phyloP scores from a whole-genome alignment of 768 basidiomycete genomes.

The Pleurotus ostreatus region DNA sequence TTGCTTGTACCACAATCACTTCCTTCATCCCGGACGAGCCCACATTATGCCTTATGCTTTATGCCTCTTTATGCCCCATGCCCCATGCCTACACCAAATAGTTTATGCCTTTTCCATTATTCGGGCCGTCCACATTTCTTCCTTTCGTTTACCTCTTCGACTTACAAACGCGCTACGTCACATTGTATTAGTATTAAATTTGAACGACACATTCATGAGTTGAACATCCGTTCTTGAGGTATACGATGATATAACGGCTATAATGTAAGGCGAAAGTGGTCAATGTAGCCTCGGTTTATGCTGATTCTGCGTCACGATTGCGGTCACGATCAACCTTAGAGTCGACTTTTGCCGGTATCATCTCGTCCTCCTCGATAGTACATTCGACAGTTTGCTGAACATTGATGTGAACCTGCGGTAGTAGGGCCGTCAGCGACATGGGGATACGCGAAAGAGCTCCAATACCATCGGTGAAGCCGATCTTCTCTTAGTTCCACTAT shows the following conservation, averaged over 20 bases:
- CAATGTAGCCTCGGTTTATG: no score
- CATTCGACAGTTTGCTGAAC: constrained; percentile 7
- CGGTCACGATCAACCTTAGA: no score
- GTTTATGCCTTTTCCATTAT: background rate
- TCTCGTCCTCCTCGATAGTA: background rate
- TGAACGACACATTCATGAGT: no score
- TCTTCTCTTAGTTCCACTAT: background rate
- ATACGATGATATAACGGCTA: no score
- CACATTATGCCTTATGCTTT: background rate
- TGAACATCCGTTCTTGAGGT: no score
- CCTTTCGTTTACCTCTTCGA: no score
- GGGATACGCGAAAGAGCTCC: background rate
- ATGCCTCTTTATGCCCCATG: background rate
- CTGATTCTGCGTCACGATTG: no score
- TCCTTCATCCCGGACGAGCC: no score
- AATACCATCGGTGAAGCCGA: background rate
- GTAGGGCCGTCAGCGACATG: no score
- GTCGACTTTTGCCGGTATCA: background rate
- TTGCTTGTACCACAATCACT: no score
- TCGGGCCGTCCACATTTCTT: background rate
- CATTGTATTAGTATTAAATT: no score
- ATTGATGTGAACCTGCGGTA: constrained; percentile 7
- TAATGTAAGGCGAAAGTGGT: background rate
- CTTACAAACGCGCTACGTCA: no score
- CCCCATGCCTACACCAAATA: background rate